Base-by-base conservation (phyloP, 2,329 filamentous ascomycete genomes). In the Lecanicillium sp. region DNA sequence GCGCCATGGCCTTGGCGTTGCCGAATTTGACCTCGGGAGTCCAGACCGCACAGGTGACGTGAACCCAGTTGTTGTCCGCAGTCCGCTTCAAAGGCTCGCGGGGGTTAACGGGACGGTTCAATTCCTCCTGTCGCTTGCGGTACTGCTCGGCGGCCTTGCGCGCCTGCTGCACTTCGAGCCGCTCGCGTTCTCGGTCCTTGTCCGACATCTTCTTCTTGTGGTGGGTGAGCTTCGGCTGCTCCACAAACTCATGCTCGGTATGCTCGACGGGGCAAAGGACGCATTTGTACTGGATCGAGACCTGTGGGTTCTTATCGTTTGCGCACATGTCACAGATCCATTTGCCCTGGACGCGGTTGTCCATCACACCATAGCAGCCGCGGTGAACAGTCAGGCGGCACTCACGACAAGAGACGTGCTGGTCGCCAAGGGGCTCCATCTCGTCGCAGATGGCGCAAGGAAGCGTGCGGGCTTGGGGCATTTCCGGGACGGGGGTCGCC, bases 41-140 rank as follows among this genome's bases (percentile, higher is more conserved):
- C 83, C 88, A 97, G 15, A 95, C 74, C 1, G 93, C 90, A 61
- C 93, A 98, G 30, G 86, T 84, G 23, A 97, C 89, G 63, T 98
- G 93, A 14, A 96, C 88, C 93, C 93, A 98, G 61, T 97, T 97
- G 68, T 97, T 97, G 62, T 94, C 90, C 4, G 86, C 87, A 0
- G 93, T 98, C 41, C 88, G 82, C 69, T 98, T 98, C 53, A 98
- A 72, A 3, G 93, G 86, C 63, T 97, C 93, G 40, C 93, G 81
- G 21, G 93, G 93, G 54, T 88, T 80, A 29, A 85, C 67, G 1
- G 93, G 91, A 40, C 90, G 86, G 56, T 90, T 89, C 58, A 85
- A 81, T 52, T 91, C 86, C 60, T 88, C 81, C 66, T 98, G 91
- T 60, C 81, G 84, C 62, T 86, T 86, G 33, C 81, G 81, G 64